Evolutionary conservation across 306 rosid species (phyloP), one percentile per base, ranked within the genome.

Genomic region (Fragaria ananassa): DNA sequence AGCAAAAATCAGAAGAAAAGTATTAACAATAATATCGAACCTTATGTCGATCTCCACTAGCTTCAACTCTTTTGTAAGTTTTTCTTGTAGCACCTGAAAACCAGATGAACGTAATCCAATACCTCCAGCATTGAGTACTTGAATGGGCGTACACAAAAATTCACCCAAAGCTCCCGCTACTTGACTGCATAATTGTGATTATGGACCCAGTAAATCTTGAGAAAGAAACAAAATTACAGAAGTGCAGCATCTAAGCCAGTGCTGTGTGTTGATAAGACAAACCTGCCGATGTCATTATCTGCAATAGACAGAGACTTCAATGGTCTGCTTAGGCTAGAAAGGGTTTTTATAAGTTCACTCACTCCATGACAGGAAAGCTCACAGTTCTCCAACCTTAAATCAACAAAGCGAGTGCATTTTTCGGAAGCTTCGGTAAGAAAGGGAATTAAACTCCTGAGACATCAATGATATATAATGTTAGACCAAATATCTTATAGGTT

Each of bases 201-300:
- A 61, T 80, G 81, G 66, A 79, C 67, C 79, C 63, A 73, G 46
- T 74, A 45, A 69, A 78, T 49, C 49, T 51, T 57, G 27, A 67
- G 51, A 81, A 77, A 78, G 71, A 78, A 80, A 17, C 69, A 17
- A 25, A 42, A 29, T 53, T 53, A 58, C 68, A 66, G 73, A 79
- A 65, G 42, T 63, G 76, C 44, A 45, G 79, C 10, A 50, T 79
- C 75, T 71, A 70, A 75, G 70, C 39, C 58, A 27, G 70, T 54
- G 67, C 35, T 17, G 5, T 61, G 80, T 58, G 80, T 58, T 65
- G 27, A 39, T 61, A 50, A 75, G 69, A 85, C 93, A 86, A 84
- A 92, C 99, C 97, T 88, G 76, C 99, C 97, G 41, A 90, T 90
- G 89, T 82, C 78, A 81, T 95, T 92, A 76, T 89, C 91, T 39